Conservation (phyloP, 2,329 filamentous ascomycete species). For the Talaromyces atroroseus region DNA sequence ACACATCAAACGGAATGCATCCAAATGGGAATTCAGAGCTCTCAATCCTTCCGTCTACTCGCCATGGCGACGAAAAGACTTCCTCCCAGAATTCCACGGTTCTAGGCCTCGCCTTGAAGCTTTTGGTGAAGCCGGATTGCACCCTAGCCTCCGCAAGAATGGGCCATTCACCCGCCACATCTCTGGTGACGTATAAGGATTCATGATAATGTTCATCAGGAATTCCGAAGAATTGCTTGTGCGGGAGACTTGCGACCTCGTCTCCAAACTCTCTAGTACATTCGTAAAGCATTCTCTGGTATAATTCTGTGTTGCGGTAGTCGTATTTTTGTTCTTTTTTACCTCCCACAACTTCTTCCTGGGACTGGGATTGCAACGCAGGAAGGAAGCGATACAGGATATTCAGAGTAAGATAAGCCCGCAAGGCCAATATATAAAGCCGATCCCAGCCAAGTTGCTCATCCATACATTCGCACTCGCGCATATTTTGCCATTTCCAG, state of each 20-base stretch:
- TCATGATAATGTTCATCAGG: neutral
- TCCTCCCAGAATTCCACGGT: no score
- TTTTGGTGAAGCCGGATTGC: no score
- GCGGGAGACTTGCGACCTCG: neutral
- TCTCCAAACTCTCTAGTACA: neutral
- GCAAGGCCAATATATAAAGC: constrained; percentile 14
- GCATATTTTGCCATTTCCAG: constrained; percentile 11
- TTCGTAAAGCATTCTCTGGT: neutral
- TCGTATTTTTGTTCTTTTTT: constrained; percentile 21
- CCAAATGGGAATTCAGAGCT: no score
- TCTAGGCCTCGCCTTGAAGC: no score
- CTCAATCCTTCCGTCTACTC: neutral
- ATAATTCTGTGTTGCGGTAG: neutral
- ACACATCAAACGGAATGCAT: neutral
- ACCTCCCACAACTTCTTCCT: no score
- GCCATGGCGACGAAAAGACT: no score
- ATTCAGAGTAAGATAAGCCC: constrained; percentile 21
- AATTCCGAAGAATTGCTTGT: neutral
- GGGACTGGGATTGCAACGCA: no score
- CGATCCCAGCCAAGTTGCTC: constrained; percentile 17
- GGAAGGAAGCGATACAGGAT: constrained; percentile 49
- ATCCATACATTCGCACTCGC: neutral
- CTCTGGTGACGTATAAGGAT: no score
- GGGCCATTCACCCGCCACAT: neutral
- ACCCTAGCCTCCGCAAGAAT: no score